phyloP scores from a whole-genome alignment of 192 early-diverging fungal genomes.

The Coemansia sp. region DNA sequence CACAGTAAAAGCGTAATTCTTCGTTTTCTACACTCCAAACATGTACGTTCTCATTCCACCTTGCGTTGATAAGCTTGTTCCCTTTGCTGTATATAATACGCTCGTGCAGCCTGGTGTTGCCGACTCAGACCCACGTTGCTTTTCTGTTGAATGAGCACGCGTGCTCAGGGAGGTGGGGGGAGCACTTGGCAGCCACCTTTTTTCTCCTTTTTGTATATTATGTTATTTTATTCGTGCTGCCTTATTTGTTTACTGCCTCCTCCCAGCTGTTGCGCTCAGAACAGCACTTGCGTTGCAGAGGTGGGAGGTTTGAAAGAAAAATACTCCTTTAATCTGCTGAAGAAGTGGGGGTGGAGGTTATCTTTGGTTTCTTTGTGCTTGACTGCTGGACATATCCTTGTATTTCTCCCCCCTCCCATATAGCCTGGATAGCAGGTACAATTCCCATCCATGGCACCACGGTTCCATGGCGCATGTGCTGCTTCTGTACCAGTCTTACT shows the following conservation, averaged over 20 bases:
- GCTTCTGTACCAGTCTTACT: no score
- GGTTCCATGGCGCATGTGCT: no score
- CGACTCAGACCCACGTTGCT: constrained; percentile 10
- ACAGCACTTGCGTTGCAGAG: neutral
- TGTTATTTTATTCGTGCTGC: neutral
- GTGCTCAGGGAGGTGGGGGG: neutral
- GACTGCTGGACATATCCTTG: no score
- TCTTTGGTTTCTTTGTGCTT: no score
- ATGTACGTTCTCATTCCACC: neutral
- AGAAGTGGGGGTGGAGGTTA: no score
- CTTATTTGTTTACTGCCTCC: constrained; percentile 21
- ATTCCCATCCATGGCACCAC: no score
- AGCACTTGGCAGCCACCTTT: constrained; percentile 6
- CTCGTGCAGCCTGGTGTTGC: neutral
- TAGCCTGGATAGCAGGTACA: no score
- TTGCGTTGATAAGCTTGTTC: neutral
- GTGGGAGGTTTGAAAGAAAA: no score
- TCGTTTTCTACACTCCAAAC: neutral
- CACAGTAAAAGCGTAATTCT: no score
- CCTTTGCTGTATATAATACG: neutral
- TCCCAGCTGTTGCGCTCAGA: neutral
- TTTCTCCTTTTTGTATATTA: neutral
- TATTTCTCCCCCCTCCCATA: no score
- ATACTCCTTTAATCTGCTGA: no score
- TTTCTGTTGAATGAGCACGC: neutral